phyloP scores from a whole-genome alignment of 2,329 filamentous ascomycete species.

The Aplosporella prunicola region DNA sequence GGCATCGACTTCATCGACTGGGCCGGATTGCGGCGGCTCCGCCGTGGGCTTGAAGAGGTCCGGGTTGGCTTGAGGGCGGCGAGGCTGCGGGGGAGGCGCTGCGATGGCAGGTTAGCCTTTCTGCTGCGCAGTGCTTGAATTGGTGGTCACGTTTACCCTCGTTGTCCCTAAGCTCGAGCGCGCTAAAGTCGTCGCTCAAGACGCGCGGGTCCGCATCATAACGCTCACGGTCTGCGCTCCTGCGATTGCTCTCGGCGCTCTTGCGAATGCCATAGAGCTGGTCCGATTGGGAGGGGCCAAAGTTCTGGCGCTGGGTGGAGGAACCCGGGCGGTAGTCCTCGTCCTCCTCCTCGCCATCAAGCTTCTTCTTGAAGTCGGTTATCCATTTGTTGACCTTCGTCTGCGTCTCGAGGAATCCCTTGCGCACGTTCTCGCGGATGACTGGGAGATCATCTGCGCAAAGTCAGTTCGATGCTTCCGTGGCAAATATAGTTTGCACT shows the following conservation, averaged over 20 bases:
- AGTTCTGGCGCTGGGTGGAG: constrained; percentile 27
- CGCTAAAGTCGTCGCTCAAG: constrained; percentile 77
- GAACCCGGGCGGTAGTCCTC: constrained; percentile 45
- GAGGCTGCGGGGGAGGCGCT: constrained; percentile 49
- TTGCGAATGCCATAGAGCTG: constrained; percentile 30
- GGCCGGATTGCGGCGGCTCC: constrained; percentile 45
- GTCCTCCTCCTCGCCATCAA: constrained; percentile 80
- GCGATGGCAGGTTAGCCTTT: constrained; percentile 13
- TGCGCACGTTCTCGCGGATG: constrained; percentile 84
- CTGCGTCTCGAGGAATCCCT: constrained; percentile 92
- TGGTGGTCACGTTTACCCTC: constrained; percentile 42
- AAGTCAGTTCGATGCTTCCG: constrained; percentile 6
- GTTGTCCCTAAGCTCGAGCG: constrained; percentile 52
- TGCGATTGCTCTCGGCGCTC: constrained; percentile 34
- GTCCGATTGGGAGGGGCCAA: constrained; percentile 28
- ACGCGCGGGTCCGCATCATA: constrained; percentile 94
- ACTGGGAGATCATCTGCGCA: constrained; percentile 74
- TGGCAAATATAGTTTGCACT: not conserved
- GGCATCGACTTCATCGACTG: constrained; percentile 69
- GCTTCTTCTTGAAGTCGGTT: constrained; percentile 78
- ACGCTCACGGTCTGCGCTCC: constrained; percentile 79
- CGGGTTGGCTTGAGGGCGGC: constrained; percentile 62
- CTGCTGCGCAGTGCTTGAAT: not conserved
- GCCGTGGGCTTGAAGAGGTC: constrained; percentile 68
- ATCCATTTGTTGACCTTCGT: constrained; percentile 91